phyloP scores from a whole-genome alignment of 441 rosid genomes.

The Gossypium trilobum region DNA sequence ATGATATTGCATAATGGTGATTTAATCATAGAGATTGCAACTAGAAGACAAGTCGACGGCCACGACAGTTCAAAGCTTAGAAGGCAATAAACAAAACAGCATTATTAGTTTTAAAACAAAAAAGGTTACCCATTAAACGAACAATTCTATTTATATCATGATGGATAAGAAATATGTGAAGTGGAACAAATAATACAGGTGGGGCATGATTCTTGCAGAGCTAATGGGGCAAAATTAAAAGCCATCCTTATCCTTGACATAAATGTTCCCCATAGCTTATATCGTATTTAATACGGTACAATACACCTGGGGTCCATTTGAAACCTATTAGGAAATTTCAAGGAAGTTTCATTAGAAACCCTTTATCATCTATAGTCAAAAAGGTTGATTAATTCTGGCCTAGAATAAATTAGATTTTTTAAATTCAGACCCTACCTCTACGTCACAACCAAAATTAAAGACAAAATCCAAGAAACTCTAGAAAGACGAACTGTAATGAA shows the following conservation, averaged over 20 bases:
- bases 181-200: neutral
- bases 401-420: neutral
- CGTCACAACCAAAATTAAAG: neutral
- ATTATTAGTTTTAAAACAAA: neutral
- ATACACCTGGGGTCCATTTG: neutral
- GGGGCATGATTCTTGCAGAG: neutral
- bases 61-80: neutral
- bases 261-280: neutral
- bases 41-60: neutral
- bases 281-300: neutral
- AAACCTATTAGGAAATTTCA: slow-evolving; percentile 20
- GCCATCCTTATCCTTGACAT: neutral
- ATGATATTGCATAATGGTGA: neutral
- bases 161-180: neutral
- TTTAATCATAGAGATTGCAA: neutral
- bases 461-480: neutral
- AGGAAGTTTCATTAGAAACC: slow-evolving; percentile 24
- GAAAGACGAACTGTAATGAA: neutral
- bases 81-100: neutral
- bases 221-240: neutral
- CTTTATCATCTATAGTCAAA: neutral
- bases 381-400: neutral
- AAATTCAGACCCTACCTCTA: neutral
- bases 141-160: neutral
- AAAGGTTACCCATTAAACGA: neutral